Conservation (phyloP, 805 yeast genomes). For the Yamadazyma akitaensis region DNA sequence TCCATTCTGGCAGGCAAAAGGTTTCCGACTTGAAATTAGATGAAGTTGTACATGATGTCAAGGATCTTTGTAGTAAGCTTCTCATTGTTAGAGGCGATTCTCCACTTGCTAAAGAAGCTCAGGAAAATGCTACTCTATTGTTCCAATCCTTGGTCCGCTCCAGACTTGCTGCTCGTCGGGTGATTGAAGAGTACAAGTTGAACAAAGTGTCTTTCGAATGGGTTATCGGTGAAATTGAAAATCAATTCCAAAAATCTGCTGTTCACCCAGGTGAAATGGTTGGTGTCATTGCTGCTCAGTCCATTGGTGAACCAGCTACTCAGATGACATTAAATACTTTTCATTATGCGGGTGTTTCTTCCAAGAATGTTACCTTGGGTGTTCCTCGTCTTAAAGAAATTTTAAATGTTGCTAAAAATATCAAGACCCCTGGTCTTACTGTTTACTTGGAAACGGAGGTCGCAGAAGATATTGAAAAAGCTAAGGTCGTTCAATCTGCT, state of each 20-base stretch:
- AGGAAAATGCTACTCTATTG: conserved; percentile 82
- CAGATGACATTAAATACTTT: conserved; percentile 97
- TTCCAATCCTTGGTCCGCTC: conserved; percentile 93
- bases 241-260: conserved; percentile 86
- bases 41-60: conserved; percentile 74
- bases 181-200: conserved; percentile 84
- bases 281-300: conserved; percentile 96
- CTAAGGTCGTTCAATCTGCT: conserved; percentile 93
- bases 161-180: conserved; percentile 84
- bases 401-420: conserved; percentile 95
- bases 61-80: conserved; percentile 61
- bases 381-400: conserved; percentile 98
- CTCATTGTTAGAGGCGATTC: conserved; percentile 82
- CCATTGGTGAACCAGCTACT: conserved; percentile 97
- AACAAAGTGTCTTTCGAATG: conserved; percentile 87
- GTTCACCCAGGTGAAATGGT: conserved; percentile 99
- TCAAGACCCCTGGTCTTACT: conserved; percentile 98
- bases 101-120: conserved; percentile 74
- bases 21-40: conserved; percentile 86
- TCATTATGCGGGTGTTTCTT: conserved; percentile 98
- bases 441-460: conserved; percentile 82
- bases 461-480: conserved; percentile 86
- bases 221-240: conserved; percentile 92
- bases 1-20: conserved; percentile 85
- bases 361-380: conserved; percentile 94